These are phyloP conservation scores for Aphanomyces cochlioides DNA, from an alignment of 352 stramenopile species.

Conservation along the genomic window DNA sequence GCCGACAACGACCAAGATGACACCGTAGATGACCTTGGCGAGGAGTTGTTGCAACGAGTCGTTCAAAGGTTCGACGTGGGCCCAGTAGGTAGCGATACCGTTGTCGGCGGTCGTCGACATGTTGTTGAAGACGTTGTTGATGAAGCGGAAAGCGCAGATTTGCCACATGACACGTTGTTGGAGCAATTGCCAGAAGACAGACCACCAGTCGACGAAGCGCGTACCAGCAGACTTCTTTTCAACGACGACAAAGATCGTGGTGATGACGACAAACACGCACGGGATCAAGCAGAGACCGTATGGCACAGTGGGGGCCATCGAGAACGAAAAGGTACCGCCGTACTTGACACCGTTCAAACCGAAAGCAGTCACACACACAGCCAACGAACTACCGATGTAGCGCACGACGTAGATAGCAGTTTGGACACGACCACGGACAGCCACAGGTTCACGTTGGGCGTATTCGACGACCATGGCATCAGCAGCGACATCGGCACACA, in stretches of 20 bases:
- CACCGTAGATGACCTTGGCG: conserved; percentile 15
- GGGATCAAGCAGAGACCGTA: not conserved
- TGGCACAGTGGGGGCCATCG: not conserved
- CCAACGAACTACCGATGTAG: conserved; percentile 5
- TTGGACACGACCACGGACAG: conserved; percentile 27
- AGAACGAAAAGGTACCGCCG: not conserved
- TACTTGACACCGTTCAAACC: conserved; percentile 40
- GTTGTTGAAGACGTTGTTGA: conserved; percentile 16
- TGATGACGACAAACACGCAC: not conserved
- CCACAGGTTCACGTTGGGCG: conserved; percentile 26
- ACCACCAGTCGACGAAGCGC: conserved; percentile 40
- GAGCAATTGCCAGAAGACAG: conserved; percentile 45
- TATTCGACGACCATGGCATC: conserved; percentile 31
- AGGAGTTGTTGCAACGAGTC: conserved; percentile 9
- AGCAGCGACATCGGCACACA: conserved; percentile 16
- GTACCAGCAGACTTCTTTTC: conserved; percentile 29
- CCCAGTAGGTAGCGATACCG: conserved; percentile 20
- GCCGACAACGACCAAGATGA: conserved; percentile 6
- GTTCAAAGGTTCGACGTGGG: conserved; percentile 27
- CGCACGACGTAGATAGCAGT: conserved; percentile 29
- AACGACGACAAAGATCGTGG: conserved; percentile 39
- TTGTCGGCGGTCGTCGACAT: conserved; percentile 1
- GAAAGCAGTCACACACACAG: conserved; percentile 13
- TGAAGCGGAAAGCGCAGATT: conserved; percentile 29
- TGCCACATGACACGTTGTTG: conserved; percentile 30